Evolutionary conservation across 2,329 filamentous ascomycete genomes (phyloP).

Genomic region (Alternaria solani): DNA sequence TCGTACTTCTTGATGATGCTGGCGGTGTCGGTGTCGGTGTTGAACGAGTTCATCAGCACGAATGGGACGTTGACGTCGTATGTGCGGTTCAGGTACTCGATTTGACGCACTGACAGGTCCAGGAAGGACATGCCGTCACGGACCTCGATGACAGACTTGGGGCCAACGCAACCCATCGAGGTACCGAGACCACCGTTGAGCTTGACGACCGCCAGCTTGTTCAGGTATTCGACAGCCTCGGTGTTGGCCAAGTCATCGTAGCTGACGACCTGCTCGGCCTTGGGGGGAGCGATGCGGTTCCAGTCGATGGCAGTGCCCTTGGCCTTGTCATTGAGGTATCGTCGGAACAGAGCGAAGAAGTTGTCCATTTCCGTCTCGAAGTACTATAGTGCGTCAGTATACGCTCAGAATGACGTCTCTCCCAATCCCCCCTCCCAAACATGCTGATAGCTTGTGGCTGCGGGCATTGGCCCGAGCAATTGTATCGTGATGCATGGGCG

Average conservation of each 20-base stretch:
- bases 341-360: slow-evolving; percentile 98
- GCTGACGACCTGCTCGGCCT: slow-evolving; percentile 91
- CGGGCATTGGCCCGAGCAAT: slow-evolving; percentile 5
- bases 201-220: slow-evolving; percentile 98
- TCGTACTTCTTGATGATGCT: slow-evolving; percentile 99
- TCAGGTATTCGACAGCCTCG: slow-evolving; percentile 91
- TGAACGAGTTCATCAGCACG: slow-evolving; percentile 99
- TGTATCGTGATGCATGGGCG: background rate
- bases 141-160: slow-evolving; percentile 99
- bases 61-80: slow-evolving; percentile 98
- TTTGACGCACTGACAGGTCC: slow-evolving; percentile 96
- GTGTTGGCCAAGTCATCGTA: slow-evolving; percentile 90
- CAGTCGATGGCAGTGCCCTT: slow-evolving; percentile 97
- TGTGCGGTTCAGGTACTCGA: slow-evolving; percentile 98
- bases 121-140: slow-evolving; percentile 99
- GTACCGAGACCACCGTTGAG: slow-evolving; percentile 99
- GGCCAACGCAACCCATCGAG: slow-evolving; percentile 98
- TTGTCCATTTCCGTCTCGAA: slow-evolving; percentile 99
- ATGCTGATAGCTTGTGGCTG: slow-evolving; percentile 6
- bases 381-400: slow-evolving; percentile 62
- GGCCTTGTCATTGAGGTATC: slow-evolving; percentile 98
- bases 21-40: slow-evolving; percentile 97
- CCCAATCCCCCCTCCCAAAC: background rate
- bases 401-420: slow-evolving; percentile 23
- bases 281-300: slow-evolving; percentile 94